Conservation (phyloP, 306 rosid species). For the Datisca glomerata region DNA sequence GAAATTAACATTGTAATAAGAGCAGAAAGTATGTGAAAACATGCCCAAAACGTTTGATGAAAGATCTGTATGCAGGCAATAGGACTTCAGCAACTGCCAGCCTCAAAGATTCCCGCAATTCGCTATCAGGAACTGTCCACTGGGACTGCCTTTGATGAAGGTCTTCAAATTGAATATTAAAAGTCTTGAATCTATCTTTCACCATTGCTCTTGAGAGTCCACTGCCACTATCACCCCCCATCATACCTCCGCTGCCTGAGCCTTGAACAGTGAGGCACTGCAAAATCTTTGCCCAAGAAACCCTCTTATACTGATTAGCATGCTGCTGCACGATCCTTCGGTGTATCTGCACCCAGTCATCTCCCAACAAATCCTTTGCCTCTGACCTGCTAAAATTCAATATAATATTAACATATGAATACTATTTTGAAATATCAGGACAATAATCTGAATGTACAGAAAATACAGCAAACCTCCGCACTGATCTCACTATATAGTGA, state of each 20-base stretch:
- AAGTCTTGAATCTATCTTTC: conserved; percentile 81
- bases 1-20: background rate
- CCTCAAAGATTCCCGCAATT: conserved; percentile 87
- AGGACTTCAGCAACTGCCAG: conserved; percentile 93
- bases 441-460: too few species aligned
- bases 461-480: conserved; percentile 64
- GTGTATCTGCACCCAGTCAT: conserved; percentile 99
- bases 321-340: conserved; percentile 95
- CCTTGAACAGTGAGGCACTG: conserved; percentile 86
- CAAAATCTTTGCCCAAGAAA: conserved; percentile 98
- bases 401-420: too few species aligned
- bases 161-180: conserved; percentile 78
- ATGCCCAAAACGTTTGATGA: conserved; percentile 77
- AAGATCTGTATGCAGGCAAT: conserved; percentile 91
- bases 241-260: conserved; percentile 16
- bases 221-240: conserved; percentile 28
- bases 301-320: conserved; percentile 94
- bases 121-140: conserved; percentile 96
- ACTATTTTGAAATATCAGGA: too few species aligned
- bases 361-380: conserved; percentile 94
- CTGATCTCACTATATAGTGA: conserved; percentile 95
- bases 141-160: conserved; percentile 86
- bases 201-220: conserved; percentile 64
- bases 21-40: conserved; percentile 12
- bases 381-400: conserved; percentile 53